Evolutionary conservation across 2,329 filamentous ascomycete genomes (phyloP).

Genomic region (Sporothrix schenckii): DNA sequence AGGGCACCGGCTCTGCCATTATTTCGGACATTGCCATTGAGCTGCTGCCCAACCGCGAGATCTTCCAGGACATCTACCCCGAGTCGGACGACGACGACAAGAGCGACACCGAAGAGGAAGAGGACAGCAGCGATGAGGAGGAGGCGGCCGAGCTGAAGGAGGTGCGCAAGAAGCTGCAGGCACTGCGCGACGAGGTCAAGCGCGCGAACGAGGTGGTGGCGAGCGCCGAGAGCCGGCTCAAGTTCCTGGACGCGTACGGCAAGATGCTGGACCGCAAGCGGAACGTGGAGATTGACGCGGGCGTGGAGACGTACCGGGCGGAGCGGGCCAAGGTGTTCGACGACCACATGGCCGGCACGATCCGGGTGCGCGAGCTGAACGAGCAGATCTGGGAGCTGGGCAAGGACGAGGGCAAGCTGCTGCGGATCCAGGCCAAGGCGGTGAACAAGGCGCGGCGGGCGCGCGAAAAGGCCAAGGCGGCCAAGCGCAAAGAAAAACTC

Average conservation of each 20-base stretch:
- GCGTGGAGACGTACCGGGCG: conserved; percentile 48
- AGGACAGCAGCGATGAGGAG: conserved; percentile 38
- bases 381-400: conserved; percentile 42
- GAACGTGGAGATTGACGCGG: conserved; percentile 44
- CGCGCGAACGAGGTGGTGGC: conserved; percentile 41
- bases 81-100: conserved; percentile 47
- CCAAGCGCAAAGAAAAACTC: conserved; percentile 44
- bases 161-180: conserved; percentile 42
- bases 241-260: conserved; percentile 49
- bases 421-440: conserved; percentile 37
- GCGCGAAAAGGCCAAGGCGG: conserved; percentile 41
- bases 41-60: conserved; percentile 57
- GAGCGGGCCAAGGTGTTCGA: conserved; percentile 50
- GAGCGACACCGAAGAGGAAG: conserved; percentile 40
- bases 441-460: conserved; percentile 44
- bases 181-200: conserved; percentile 41
- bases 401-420: conserved; percentile 44
- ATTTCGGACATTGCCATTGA: conserved; percentile 67
- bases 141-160: conserved; percentile 41
- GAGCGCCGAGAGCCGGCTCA: conserved; percentile 47
- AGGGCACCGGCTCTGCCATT: conserved; percentile 59
- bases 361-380: conserved; percentile 42
- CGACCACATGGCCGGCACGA: conserved; percentile 46
- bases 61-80: conserved; percentile 59
- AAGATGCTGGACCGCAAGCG: conserved; percentile 45